These are phyloP conservation scores for Phytophthora constricta DNA, from an alignment of 352 stramenopile species.

Conservation along the genomic window DNA sequence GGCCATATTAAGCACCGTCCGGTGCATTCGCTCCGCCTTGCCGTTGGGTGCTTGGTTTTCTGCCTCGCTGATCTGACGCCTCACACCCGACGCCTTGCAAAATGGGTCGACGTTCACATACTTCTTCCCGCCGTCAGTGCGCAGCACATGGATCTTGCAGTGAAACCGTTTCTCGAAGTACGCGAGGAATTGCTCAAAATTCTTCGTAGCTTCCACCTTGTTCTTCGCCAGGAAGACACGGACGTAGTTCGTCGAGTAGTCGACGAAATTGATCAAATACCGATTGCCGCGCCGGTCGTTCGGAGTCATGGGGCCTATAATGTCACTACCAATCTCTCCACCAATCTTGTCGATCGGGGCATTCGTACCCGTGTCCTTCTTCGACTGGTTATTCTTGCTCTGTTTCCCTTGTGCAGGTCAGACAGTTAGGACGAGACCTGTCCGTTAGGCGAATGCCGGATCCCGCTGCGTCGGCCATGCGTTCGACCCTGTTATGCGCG, in stretches of 20 bases:
- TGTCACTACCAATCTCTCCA: conserved; percentile 15
- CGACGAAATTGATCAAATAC: conserved; percentile 17
- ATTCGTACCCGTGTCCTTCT: not conserved
- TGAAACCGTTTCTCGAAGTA: no score
- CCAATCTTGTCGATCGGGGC: conserved; percentile 15
- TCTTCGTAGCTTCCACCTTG: no score
- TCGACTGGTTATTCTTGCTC: not conserved
- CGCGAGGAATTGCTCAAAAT: no score
- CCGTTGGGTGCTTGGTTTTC: no score
- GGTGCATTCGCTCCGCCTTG: no score
- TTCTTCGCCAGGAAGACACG: not conserved
- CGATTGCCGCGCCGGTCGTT: conserved; percentile 6
- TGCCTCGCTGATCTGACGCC: no score
- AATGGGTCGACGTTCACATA: no score
- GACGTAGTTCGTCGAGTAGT: not conserved
- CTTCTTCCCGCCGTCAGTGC: no score
- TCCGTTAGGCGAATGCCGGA: conserved; percentile 3
- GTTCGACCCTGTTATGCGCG: conserved; percentile 10
- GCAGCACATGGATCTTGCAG: no score
- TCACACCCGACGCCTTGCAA: no score
- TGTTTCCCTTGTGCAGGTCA: conserved; percentile 12
- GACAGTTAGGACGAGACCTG: not conserved
- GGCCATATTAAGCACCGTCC: no score
- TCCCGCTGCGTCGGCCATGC: conserved; percentile 2
- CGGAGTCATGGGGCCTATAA: conserved; percentile 13